Evolutionary conservation across 192 early-diverging fungal species (phyloP), one percentile per base, ranked within the genome.

Genomic region (Lunasporangiospora selenospora): DNA sequence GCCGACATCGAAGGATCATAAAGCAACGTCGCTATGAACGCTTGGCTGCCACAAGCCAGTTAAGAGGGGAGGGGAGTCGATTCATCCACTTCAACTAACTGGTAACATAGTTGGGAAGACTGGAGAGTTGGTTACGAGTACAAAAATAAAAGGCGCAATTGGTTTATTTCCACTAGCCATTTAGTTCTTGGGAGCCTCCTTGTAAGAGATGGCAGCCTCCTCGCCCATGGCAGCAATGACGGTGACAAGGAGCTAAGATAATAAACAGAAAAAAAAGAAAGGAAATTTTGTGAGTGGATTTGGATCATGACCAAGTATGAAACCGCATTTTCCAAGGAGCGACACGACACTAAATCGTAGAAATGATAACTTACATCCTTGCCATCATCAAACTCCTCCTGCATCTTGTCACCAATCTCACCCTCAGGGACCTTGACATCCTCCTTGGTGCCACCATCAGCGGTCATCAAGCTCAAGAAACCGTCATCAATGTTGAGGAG

Each of bases 381-480:
- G 67, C 86, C 83, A 1, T 78, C 87, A 0, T 88, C 83, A 58
- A 96, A 94, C 11, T 88, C 91, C 26, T 62, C 83, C 56, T 87
- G 32, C 29, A 99, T 79, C 65, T 89, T 77, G 26, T 86, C 66
- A 67, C 94, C 93, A 23, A 94, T 58, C 26, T 96, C 96, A 59
- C 81, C 85, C 12, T 93, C 91, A 52, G 92, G 93, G 58, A 95
- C 64, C 88, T 93, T 93, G 85, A 98, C 90, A 75, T 99, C 97
- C 71, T 99, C 97, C 89, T 97, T 99, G 76, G 87, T 91, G 75
- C 59, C 48, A 57, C 92, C 92, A 55, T 88, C 87, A 16, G 75
- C 76, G 34, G 70, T 75, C 93, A 98, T 92, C 67, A 98, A 86
- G 66, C 85, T 87, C 31, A 98, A 78, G 89, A 90, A 96, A 69